phyloP scores from a whole-genome alignment of 179 eudicot species.

The Silene coronaria region DNA sequence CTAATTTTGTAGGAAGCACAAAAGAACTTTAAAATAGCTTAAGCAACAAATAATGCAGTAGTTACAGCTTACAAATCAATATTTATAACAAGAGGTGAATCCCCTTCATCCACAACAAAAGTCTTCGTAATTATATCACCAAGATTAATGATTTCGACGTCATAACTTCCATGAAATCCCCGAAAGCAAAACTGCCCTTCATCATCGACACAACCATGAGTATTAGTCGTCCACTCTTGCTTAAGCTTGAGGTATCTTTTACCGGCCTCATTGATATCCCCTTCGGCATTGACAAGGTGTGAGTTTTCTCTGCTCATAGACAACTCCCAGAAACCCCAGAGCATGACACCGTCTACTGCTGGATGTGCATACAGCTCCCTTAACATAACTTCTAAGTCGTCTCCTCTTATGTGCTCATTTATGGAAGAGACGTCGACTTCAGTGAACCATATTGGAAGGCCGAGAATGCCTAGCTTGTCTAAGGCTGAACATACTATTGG shows the following conservation, averaged over 20 bases:
- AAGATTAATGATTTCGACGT: slow-evolving; percentile 39
- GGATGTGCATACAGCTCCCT: slow-evolving; percentile 88
- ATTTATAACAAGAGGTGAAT: slow-evolving; percentile 43
- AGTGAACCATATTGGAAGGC: slow-evolving; percentile 90
- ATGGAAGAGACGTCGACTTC: slow-evolving; percentile 78
- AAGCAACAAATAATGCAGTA: no score
- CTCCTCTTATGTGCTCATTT: slow-evolving; percentile 73
- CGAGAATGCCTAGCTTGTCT: slow-evolving; percentile 65
- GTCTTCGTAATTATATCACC: slow-evolving; percentile 37
- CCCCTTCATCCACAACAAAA: slow-evolving; percentile 68
- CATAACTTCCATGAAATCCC: slow-evolving; percentile 81
- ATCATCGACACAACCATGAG: slow-evolving; percentile 59
- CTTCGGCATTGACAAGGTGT: slow-evolving; percentile 81
- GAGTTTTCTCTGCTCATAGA: slow-evolving; percentile 64
- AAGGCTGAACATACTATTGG: slow-evolving; percentile 63
- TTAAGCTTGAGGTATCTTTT: slow-evolving; percentile 49
- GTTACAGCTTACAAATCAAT: slow-evolving; percentile 34
- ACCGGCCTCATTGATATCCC: slow-evolving; percentile 76
- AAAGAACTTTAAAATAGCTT: no score
- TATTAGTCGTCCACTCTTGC: slow-evolving; percentile 59
- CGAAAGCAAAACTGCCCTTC: slow-evolving; percentile 56
- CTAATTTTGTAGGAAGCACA: no score
- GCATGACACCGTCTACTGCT: slow-evolving; percentile 69
- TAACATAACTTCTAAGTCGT: slow-evolving; percentile 88
- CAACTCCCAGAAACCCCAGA: slow-evolving; percentile 96